Evolutionary conservation across 768 basidiomycete species (phyloP), one percentile per base, ranked within the genome.

Genomic region (Tephrocybe sp.): DNA sequence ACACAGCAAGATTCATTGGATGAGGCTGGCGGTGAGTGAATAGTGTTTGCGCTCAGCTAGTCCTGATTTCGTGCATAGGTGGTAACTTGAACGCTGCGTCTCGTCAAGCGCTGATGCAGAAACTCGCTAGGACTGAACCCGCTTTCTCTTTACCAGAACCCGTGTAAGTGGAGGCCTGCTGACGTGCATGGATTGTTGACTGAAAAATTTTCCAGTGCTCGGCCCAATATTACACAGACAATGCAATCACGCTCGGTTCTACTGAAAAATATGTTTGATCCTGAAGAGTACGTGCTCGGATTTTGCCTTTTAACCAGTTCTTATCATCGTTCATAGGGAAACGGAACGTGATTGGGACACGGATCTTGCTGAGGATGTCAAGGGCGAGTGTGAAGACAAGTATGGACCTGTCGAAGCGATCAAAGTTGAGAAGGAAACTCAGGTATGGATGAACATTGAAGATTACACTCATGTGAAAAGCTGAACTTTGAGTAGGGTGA

Each of bases 61-160:
- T 20, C 34, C 45, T 64, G 17, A 65, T 45, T 33, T 30, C 38
- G 30, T 17, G 53, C 38, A 1, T 65, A 95, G 93, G 90, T 71
- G 91, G 90, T 90, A 93, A 93, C 81, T 84, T 97, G 79, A 97
- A 97, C 77, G 91, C 91, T 78, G 91, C 90, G 65, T 93, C 93
- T 67, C 91, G 97, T 74, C 94, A 97, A 79, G 92, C 93, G 71
- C 92, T 99, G 77, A 99, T 99, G 97, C 93, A 95, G 76, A 99
- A 98, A 85, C 91, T 99, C 82, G 94, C 97, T 70, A 93, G 97
- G 78, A 90, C 85, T 73, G 90, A 92, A 63, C 76, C 81, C 39
- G 69, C 84, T 44, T 71, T 80, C 44, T 65, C 73, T 50, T 76
- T 73, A 62, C 77, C 81, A 58, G 76, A 83, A 62, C 80, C 84